These are phyloP conservation scores for Botrytis galanthina DNA, from an alignment of 2,329 filamentous ascomycete species.

Conservation along the genomic window DNA sequence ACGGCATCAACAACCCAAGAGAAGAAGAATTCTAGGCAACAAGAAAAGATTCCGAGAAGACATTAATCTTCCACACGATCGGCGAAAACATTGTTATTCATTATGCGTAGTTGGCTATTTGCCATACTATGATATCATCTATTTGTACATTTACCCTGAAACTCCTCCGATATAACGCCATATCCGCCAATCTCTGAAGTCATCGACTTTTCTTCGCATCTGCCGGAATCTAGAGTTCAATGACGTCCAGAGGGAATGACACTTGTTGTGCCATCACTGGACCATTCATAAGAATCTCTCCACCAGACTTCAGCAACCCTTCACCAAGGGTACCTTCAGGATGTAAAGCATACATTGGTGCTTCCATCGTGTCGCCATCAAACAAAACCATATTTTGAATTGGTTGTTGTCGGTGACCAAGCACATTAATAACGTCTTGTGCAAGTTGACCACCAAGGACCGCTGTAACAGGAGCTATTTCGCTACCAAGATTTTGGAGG, in stretches of 20 bases:
- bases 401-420: slow-evolving; percentile 86
- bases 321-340: slow-evolving; percentile 59
- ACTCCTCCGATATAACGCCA: slow-evolving; percentile 24
- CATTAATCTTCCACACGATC: neutral
- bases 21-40: too few relatives aligned
- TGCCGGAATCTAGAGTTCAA: slow-evolving; percentile 24
- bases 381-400: slow-evolving; percentile 95
- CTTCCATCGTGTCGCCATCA: slow-evolving; percentile 77
- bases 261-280: slow-evolving; percentile 20
- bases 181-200: neutral
- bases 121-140: slow-evolving; percentile 15
- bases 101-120: neutral
- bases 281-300: slow-evolving; percentile 19
- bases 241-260: slow-evolving; percentile 30
- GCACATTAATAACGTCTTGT: slow-evolving; percentile 95
- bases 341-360: slow-evolving; percentile 78
- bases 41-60: neutral
- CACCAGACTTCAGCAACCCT: slow-evolving; percentile 38
- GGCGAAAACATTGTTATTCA: neutral
- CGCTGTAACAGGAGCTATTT: slow-evolving; percentile 82
- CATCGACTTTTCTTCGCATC: neutral
- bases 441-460: slow-evolving; percentile 87
- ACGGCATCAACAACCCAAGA: neutral
- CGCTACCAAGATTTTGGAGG: slow-evolving; percentile 78
- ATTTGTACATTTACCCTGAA: slow-evolving; percentile 14